Base-by-base conservation (phyloP, 768 basidiomycete species). In the Russula olivacea region DNA sequence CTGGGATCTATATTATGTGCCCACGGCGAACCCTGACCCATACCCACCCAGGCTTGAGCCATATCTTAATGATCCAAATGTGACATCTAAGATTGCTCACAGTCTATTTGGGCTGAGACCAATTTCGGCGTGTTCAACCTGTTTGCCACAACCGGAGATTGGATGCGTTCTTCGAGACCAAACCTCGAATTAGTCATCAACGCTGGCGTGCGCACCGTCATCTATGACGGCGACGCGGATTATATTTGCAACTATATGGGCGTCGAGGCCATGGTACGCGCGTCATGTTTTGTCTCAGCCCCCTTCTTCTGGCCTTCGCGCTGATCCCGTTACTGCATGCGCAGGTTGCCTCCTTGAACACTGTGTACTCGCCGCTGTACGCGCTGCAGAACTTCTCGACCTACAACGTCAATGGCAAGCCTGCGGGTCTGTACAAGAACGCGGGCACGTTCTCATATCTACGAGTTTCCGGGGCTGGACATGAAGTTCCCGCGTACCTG, bases 181-280 rank as follows among this genome's bases (percentile, higher is more conserved):
- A 64, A 79, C 34, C 34, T 34, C 34, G 83, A 85, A 70, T 76
- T 71, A 6, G 83, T 86, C 12, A 83, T 87, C 67, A 77, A 84
- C 64, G 77, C 83, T 57, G 84, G 84, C 15, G 81, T 82, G 23
- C 68, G 80, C 58, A 81, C 80, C 19, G 69, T 82, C 48, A 69
- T 84, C n/a, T 85, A 77, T 65, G 81, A 79, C 61, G 84, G 84
- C 25, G 83, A 84, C 69, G 84, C 81, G 36, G 82, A 84, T 69
- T 84, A 77, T 68, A 81, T 83, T 63, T 66, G 79, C 59, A 86
- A 84, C 69, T 83, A 74, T 67, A 69, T 77, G 43, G 83, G 84
- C 17, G 77, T 83, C 15, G 83, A 85, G 72, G 77, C 79, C 1
- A 82, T 85, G 82, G 82, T 83, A 66, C 41, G 57, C 59, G 9